Evolutionary conservation across 2,329 filamentous ascomycete species (phyloP).

Genomic region (Pestalotiopsis sp.): DNA sequence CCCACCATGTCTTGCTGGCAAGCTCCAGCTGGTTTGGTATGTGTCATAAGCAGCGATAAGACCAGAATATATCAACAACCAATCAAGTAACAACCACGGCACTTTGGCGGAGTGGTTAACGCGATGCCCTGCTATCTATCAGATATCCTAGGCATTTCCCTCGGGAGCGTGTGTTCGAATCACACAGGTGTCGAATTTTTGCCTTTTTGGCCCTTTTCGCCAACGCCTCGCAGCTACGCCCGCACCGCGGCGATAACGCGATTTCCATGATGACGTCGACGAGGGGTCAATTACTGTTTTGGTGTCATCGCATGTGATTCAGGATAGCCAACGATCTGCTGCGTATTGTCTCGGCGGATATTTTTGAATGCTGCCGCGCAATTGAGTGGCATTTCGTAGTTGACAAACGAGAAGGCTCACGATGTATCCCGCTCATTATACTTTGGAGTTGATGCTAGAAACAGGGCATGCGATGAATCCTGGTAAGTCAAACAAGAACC

Average conservation of each 20-base stretch:
- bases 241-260: too few relatives aligned
- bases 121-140: slow-evolving; percentile 6
- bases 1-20: background rate
- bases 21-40: background rate
- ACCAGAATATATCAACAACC: background rate
- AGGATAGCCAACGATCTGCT: too few relatives aligned
- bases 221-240: background rate
- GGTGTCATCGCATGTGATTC: background rate
- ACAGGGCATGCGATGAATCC: background rate
- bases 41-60: background rate
- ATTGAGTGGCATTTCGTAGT: background rate
- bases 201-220: slow-evolving; percentile 5
- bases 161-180: slow-evolving; percentile 45
- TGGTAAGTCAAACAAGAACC: background rate
- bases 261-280: too few relatives aligned
- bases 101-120: slow-evolving; percentile 11
- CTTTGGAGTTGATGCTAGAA: background rate
- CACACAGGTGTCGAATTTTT: slow-evolving; percentile 35
- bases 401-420: too few relatives aligned
- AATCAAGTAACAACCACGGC: background rate
- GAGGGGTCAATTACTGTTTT: background rate
- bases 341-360: too few relatives aligned
- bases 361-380: background rate
- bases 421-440: too few relatives aligned
- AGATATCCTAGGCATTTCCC: slow-evolving; percentile 31